Percentiles rank a stretch among this genome's conserved stretches.
Evolutionary conservation across 768 basidiomycete genomes (phyloP).

Genomic region (Suillus sp.): DNA sequence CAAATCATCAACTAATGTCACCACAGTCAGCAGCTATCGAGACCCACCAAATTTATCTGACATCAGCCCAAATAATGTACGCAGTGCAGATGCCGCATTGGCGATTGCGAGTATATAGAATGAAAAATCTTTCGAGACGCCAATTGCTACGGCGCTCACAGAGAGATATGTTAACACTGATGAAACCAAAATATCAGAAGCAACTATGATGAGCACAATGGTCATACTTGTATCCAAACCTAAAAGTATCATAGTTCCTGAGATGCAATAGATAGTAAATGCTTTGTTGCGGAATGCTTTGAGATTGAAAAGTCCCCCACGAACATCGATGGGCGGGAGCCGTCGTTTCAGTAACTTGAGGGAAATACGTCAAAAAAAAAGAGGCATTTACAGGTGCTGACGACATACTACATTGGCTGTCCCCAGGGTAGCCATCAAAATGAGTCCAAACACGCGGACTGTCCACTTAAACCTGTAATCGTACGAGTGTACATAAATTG

Average conservation of each 20-base stretch:
- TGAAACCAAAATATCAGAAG: conserved; percentile 15
- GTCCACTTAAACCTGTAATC: conserved; percentile 70
- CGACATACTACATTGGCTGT: conserved; percentile 52
- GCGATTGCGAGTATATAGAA: conserved; percentile 71
- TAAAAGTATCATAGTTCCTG: conserved; percentile 60
- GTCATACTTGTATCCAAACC: conserved; percentile 66
- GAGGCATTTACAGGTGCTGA: conserved; percentile 19
- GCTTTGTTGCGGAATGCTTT: conserved; percentile 46
- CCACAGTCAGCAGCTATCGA: not conserved
- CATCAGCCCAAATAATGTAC: conserved; percentile 53
- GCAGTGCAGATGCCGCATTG: conserved; percentile 63
- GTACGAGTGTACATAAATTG: not conserved
- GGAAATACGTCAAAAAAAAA: not conserved
- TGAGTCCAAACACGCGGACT: conserved; percentile 68
- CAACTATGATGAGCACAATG: not conserved
- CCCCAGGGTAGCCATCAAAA: conserved; percentile 53
- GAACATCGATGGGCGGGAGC: conserved; percentile 52
- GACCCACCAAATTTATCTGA: conserved; percentile 56
- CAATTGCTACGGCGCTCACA: conserved; percentile 52
- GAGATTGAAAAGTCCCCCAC: conserved; percentile 61
- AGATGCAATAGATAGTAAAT: conserved; percentile 60
- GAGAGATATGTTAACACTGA: conserved; percentile 70
- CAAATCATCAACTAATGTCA: not conserved
- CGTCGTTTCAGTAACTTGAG: conserved; percentile 42
- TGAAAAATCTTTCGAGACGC: conserved; percentile 51